These are phyloP conservation scores for Coniochaeta sp. DNA, from an alignment of 2,329 filamentous ascomycete genomes.

Conservation along the genomic window DNA sequence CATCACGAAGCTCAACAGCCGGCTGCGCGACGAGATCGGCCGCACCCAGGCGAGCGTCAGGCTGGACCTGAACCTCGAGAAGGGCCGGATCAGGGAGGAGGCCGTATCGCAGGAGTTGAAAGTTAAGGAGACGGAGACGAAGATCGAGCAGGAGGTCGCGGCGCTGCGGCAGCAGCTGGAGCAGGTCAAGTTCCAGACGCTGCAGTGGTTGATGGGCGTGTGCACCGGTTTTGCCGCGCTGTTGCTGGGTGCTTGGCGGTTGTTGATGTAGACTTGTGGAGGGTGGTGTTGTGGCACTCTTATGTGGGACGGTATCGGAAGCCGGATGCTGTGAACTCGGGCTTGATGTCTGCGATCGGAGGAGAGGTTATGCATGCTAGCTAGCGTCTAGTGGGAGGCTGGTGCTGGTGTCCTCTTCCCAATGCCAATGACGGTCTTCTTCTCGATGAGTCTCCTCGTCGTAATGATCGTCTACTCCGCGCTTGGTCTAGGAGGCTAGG, in stretches of 20 bases:
- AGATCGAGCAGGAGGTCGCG: constrained; percentile 96
- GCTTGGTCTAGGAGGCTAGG: too few species aligned
- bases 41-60: constrained; percentile 89
- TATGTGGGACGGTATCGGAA: background rate
- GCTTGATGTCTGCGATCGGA: too few species aligned
- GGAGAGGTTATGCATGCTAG: too few species aligned
- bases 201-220: constrained; percentile 96
- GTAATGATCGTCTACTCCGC: too few species aligned
- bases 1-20: constrained; percentile 84
- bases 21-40: constrained; percentile 87
- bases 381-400: too few species aligned
- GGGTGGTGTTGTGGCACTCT: too few species aligned
- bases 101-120: constrained; percentile 94
- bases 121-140: constrained; percentile 96
- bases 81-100: constrained; percentile 93
- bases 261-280: constrained; percentile 60
- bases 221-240: constrained; percentile 61
- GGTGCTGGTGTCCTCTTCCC: too few species aligned
- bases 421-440: too few species aligned
- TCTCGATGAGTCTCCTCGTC: too few species aligned
- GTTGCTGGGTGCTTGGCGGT: constrained; percentile 61
- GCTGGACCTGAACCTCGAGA: constrained; percentile 90
- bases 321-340: too few species aligned
- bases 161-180: constrained; percentile 86
- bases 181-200: constrained; percentile 93